Percentiles rank a stretch among this genome's conserved stretches.
Conservation (phyloP, 2,329 filamentous ascomycete species). For the Akanthomyces dipterigenus region DNA sequence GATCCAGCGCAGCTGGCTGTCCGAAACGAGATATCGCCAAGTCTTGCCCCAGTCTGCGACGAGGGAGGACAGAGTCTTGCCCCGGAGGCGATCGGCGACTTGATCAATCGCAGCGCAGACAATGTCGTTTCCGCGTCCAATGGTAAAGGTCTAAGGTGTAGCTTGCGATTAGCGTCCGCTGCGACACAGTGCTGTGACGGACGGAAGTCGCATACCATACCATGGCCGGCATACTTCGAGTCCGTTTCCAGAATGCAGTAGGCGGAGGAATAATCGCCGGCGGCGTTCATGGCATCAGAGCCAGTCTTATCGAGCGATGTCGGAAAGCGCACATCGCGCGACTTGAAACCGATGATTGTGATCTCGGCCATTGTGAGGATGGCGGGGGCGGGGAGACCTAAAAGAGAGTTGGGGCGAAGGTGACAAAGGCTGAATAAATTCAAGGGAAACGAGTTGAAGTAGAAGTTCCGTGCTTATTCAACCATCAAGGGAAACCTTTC, state of each 20-base stretch:
- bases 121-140: conserved; percentile 85
- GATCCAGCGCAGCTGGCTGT: conserved; percentile 89
- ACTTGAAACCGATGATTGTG: conserved; percentile 65
- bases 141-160: conserved; percentile 55
- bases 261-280: conserved; percentile 87
- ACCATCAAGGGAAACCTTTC: background rate
- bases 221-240: conserved; percentile 62
- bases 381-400: background rate
- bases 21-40: conserved; percentile 86
- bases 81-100: conserved; percentile 68
- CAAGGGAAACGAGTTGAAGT: background rate
- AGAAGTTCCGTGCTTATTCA: background rate
- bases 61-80: conserved; percentile 68
- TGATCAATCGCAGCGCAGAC: conserved; percentile 79
- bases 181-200: conserved; percentile 1
- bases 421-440: background rate
- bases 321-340: conserved; percentile 70
- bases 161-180: background rate
- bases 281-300: conserved; percentile 93
- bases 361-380: conserved; percentile 37
- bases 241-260: conserved; percentile 89
- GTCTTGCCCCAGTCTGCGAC: conserved; percentile 79
- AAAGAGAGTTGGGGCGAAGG: background rate
- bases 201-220: conserved; percentile 52
- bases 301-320: conserved; percentile 97